phyloP scores from a whole-genome alignment of 768 basidiomycete species.

The Rossbeevera mucosa region DNA sequence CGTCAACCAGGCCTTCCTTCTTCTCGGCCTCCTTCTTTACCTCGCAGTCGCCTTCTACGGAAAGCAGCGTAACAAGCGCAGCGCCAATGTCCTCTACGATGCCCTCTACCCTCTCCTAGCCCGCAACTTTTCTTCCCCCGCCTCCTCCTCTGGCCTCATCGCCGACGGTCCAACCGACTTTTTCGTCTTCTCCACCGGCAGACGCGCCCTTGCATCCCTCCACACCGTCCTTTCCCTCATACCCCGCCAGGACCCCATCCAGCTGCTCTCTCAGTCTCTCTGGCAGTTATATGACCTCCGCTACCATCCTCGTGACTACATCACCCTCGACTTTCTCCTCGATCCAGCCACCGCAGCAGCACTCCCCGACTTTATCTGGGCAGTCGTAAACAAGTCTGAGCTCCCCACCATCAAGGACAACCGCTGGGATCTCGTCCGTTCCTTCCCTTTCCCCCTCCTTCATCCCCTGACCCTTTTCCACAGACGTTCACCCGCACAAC shows the following conservation, averaged over 20 bases:
- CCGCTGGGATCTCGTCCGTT: slow-evolving; percentile 86
- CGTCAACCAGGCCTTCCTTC: slow-evolving; percentile 56
- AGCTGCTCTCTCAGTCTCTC: slow-evolving; percentile 54
- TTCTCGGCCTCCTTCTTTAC: slow-evolving; percentile 53
- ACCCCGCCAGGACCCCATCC: slow-evolving; percentile 81
- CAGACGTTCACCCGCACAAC: slow-evolving; percentile 81
- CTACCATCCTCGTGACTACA: slow-evolving; percentile 60
- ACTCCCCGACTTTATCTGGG: slow-evolving; percentile 76
- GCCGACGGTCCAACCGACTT: slow-evolving; percentile 74
- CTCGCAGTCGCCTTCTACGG: slow-evolving; percentile 56
- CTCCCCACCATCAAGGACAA: slow-evolving; percentile 60
- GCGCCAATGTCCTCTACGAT: slow-evolving; percentile 62
- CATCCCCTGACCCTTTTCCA: neutral
- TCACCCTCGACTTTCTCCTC: slow-evolving; percentile 80
- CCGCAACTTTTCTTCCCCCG: slow-evolving; percentile 72
- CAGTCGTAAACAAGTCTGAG: slow-evolving; percentile 75
- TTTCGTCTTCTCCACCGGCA: slow-evolving; percentile 83
- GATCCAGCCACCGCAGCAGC: slow-evolving; percentile 33
- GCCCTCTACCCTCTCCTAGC: slow-evolving; percentile 55
- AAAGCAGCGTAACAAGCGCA: slow-evolving; percentile 50
- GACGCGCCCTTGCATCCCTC: slow-evolving; percentile 69
- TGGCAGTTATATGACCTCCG: slow-evolving; percentile 73
- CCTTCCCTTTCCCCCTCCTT: neutral
- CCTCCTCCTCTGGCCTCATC: slow-evolving; percentile 46
- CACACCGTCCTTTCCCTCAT: slow-evolving; percentile 75